Conservation (phyloP, 768 basidiomycete genomes). For the Boletales sp. region DNA sequence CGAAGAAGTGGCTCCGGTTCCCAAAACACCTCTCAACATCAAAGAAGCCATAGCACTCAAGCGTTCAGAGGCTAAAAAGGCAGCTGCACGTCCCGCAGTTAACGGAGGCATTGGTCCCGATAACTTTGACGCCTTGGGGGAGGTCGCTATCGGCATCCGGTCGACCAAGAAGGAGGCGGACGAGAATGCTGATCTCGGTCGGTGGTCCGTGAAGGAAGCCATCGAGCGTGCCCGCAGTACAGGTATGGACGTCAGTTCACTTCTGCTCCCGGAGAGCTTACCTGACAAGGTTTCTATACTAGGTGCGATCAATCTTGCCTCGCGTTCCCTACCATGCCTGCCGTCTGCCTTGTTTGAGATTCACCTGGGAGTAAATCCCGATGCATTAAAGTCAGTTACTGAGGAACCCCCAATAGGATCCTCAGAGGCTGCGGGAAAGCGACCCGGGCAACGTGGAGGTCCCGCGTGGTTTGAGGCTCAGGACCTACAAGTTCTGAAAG, state of each 20-base stretch:
- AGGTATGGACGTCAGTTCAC: slow-evolving; percentile 46
- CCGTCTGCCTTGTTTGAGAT: slow-evolving; percentile 79
- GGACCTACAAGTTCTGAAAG: slow-evolving; percentile 72
- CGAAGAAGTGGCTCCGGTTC: slow-evolving; percentile 24
- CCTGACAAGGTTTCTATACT: slow-evolving; percentile 39
- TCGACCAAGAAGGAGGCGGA: slow-evolving; percentile 38
- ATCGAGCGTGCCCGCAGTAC: slow-evolving; percentile 76
- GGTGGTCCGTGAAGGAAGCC: slow-evolving; percentile 66
- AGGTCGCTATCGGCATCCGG: slow-evolving; percentile 37
- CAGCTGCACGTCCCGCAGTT: slow-evolving; percentile 23
- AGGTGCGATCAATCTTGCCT: slow-evolving; percentile 75
- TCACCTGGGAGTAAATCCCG: slow-evolving; percentile 72
- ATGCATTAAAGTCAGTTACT: slow-evolving; percentile 60
- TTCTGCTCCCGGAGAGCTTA: slow-evolving; percentile 41
- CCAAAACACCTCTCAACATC: slow-evolving; percentile 45
- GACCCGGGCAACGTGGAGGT: slow-evolving; percentile 38
- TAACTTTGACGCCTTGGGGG: slow-evolving; percentile 44
- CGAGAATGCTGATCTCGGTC: slow-evolving; percentile 48
- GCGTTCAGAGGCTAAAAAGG: slow-evolving; percentile 75
- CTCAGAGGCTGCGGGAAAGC: slow-evolving; percentile 34
- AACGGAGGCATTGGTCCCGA: slow-evolving; percentile 28
- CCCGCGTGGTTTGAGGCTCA: slow-evolving; percentile 82
- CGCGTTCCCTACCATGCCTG: slow-evolving; percentile 67
- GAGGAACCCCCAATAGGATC: slow-evolving; percentile 53
- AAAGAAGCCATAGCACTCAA: slow-evolving; percentile 78